These are phyloP conservation scores for Epichloe sp. DNA, from an alignment of 2,329 filamentous ascomycete genomes.

Conservation along the genomic window DNA sequence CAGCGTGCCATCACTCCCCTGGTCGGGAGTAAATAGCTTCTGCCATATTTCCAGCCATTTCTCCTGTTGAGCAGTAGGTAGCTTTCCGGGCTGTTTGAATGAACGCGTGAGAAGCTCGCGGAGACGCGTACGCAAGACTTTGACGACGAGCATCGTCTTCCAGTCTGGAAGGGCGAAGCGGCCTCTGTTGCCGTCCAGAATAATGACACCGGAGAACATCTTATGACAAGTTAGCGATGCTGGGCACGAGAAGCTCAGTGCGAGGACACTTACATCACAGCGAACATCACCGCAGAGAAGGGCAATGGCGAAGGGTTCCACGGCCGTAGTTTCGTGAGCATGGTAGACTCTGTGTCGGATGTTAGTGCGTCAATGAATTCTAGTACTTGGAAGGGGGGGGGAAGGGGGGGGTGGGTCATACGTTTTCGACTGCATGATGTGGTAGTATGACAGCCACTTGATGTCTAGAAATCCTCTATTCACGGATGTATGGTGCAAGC, in stretches of 20 bases:
- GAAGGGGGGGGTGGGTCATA: constrained; percentile 25
- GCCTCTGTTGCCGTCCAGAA: constrained; percentile 76
- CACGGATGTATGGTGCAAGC: constrained; percentile 75
- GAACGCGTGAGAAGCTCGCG: constrained; percentile 60
- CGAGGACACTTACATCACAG: constrained; percentile 48
- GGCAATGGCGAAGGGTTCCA: constrained; percentile 70
- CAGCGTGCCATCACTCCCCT: constrained; percentile 20
- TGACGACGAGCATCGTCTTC: constrained; percentile 84
- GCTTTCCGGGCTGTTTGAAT: constrained; percentile 54
- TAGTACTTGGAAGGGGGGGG: neutral
- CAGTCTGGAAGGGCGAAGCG: constrained; percentile 76
- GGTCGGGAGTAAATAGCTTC: constrained; percentile 48
- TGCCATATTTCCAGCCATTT: constrained; percentile 67
- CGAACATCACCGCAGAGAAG: constrained; percentile 81
- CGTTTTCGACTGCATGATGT: constrained; percentile 89
- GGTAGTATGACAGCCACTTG: constrained; percentile 86
- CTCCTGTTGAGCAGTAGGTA: constrained; percentile 52
- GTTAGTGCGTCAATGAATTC: constrained; percentile 3
- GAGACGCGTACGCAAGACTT: constrained; percentile 59
- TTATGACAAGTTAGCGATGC: constrained; percentile 19
- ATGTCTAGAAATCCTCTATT: constrained; percentile 60
- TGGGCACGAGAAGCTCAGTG: neutral
- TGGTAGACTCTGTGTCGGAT: constrained; percentile 55
- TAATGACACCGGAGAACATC: constrained; percentile 76
- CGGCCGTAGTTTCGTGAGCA: constrained; percentile 75